Percentiles rank a stretch among this genome's conserved stretches.
Evolutionary conservation across 768 basidiomycete genomes (phyloP).

Genomic region (Hericium alpestre): DNA sequence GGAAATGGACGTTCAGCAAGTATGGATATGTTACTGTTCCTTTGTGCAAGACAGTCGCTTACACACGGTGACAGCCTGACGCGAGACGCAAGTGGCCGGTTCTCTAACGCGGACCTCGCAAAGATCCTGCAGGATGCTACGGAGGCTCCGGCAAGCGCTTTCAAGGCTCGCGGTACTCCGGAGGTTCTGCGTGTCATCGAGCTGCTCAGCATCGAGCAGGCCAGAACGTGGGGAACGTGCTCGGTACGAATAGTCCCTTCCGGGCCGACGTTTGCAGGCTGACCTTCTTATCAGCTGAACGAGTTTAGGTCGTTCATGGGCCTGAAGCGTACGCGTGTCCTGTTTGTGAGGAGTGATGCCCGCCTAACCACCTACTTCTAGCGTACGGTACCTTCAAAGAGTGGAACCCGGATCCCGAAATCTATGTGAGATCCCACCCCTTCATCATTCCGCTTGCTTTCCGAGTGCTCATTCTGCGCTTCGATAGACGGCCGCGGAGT

Average conservation of each 20-base stretch:
- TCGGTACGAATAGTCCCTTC: slow-evolving; percentile 32
- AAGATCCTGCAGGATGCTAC: slow-evolving; percentile 53
- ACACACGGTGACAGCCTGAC: slow-evolving; percentile 12
- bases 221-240: slow-evolving; percentile 61
- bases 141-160: slow-evolving; percentile 47
- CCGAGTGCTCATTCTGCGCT: not conserved
- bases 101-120: slow-evolving; percentile 55
- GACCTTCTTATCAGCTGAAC: slow-evolving; percentile 6
- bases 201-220: slow-evolving; percentile 56
- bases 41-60: no score
- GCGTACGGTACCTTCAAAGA: slow-evolving; percentile 17
- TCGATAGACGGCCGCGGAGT: slow-evolving; percentile 46
- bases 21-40: not conserved
- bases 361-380: not conserved
- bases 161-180: slow-evolving; percentile 60
- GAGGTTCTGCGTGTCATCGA: slow-evolving; percentile 57
- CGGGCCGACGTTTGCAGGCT: not conserved
- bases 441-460: not conserved
- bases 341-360: not conserved
- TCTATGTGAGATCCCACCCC: slow-evolving; percentile 12
- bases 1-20: slow-evolving; percentile 20
- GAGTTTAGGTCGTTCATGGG: slow-evolving; percentile 48
- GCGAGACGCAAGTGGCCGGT: slow-evolving; percentile 30
- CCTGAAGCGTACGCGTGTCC: slow-evolving; percentile 40
- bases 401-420: slow-evolving; percentile 25